Percentiles rank a stretch among this genome's conserved stretches.
Evolutionary conservation across 345 rosid genomes (phyloP).

Genomic region (Eucalyptus regnans): DNA sequence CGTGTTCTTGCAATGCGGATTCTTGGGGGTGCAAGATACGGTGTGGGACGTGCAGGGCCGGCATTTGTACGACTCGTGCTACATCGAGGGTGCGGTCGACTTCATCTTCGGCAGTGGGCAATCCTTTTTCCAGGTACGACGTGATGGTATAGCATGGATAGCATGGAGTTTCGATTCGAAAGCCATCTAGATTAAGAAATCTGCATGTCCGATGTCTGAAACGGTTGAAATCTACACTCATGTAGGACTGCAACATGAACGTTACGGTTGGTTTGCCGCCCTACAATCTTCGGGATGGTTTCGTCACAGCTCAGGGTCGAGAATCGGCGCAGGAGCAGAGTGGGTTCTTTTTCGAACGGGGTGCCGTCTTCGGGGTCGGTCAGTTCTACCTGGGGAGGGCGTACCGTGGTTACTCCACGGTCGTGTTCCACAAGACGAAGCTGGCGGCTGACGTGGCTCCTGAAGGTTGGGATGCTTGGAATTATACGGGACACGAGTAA

Average conservation of each 20-base stretch:
- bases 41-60: conserved; percentile 42
- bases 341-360: conserved; percentile 38
- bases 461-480: conserved; percentile 44
- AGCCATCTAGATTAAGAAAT: neutral
- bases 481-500: conserved; percentile 24
- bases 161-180: neutral
- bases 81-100: conserved; percentile 45
- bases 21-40: conserved; percentile 52
- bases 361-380: conserved; percentile 14
- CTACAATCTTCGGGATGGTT: neutral
- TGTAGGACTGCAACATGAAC: conserved; percentile 27
- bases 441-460: conserved; percentile 13
- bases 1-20: conserved; percentile 27
- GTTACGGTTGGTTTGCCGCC: conserved; percentile 14
- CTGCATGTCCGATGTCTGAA: neutral
- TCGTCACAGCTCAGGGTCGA: conserved; percentile 49
- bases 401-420: conserved; percentile 38
- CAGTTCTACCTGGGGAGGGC: conserved; percentile 41
- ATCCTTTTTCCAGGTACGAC: conserved; percentile 33
- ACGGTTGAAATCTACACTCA: neutral
- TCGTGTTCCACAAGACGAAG: conserved; percentile 19
- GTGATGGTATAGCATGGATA: too few species aligned
- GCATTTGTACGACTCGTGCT: conserved; percentile 34
- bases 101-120: conserved; percentile 52
- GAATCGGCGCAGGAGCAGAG: neutral